Conservation (phyloP, 1,139 yeast species). For the Kluyveromyces marxianus region DNA sequence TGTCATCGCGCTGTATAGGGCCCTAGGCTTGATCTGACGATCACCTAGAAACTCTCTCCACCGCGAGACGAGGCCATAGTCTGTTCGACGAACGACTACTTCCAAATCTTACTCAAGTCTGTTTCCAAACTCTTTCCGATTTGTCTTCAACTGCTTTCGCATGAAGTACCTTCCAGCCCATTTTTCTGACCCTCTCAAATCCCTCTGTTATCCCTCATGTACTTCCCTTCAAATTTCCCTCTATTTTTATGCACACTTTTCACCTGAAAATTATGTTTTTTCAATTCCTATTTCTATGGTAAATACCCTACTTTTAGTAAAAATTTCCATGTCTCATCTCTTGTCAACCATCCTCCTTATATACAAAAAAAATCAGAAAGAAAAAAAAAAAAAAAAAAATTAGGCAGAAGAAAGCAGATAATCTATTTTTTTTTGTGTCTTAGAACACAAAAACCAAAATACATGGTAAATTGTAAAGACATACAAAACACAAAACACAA, state of each 20-base stretch:
- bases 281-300: background rate
- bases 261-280: background rate
- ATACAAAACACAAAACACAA: too few relatives aligned
- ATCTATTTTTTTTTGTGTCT: too few relatives aligned
- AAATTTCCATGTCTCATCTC: too few relatives aligned
- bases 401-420: too few relatives aligned
- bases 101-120: constrained; percentile 8
- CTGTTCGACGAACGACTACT: constrained; percentile 18
- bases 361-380: too few relatives aligned
- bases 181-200: background rate
- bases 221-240: background rate
- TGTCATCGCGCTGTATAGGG: constrained; percentile 21
- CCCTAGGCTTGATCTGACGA: constrained; percentile 20
- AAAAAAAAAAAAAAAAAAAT: too few relatives aligned
- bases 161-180: constrained; percentile 18
- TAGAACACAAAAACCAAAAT: too few relatives aligned
- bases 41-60: constrained; percentile 24
- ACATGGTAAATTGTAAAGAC: too few relatives aligned
- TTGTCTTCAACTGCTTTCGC: constrained; percentile 22
- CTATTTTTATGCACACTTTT: background rate
- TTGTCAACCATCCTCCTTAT: too few relatives aligned
- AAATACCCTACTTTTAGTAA: background rate
- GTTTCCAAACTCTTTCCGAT: constrained; percentile 19
- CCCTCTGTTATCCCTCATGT: constrained; percentile 6
- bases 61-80: constrained; percentile 22